A percentile compares a stretch with the other conserved stretches of the same genome.
Conservation (phyloP, 2,329 filamentous ascomycete species). For the Clarireedia hainanense region DNA sequence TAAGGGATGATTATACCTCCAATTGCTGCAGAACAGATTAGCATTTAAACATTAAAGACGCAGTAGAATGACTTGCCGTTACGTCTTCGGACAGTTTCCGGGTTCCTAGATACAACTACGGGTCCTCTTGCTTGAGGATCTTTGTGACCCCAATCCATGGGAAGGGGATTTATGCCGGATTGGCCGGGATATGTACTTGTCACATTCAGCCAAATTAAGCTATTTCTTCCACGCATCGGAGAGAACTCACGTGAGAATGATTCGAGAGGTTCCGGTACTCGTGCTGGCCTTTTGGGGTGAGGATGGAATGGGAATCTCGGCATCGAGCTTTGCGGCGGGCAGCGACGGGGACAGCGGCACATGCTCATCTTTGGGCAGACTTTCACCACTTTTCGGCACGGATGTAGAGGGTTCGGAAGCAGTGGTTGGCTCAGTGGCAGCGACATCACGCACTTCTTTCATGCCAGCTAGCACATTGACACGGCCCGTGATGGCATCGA, state of each 20-base stretch:
- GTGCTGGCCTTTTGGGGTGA: slow-evolving; percentile 31
- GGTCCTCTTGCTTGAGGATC: slow-evolving; percentile 73
- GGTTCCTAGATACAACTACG: slow-evolving; percentile 73
- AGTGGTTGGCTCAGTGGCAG: slow-evolving; percentile 19
- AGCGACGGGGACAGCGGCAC: slow-evolving; percentile 28
- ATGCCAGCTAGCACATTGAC: slow-evolving; percentile 53
- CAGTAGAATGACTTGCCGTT: slow-evolving; percentile 52
- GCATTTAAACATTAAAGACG: slow-evolving; percentile 10
- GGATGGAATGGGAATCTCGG: slow-evolving; percentile 10
- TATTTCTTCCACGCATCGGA: not conserved
- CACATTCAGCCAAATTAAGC: not conserved
- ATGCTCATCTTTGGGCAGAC: slow-evolving; percentile 16
- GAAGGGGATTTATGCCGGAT: slow-evolving; percentile 85
- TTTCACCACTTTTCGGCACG: slow-evolving; percentile 10
- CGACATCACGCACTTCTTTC: slow-evolving; percentile 46
- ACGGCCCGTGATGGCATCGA: slow-evolving; percentile 53
- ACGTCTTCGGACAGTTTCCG: slow-evolving; percentile 68
- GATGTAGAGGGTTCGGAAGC: slow-evolving; percentile 12
- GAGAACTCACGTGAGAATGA: slow-evolving; percentile 49
- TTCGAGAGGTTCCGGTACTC: slow-evolving; percentile 43
- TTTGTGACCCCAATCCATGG: slow-evolving; percentile 77
- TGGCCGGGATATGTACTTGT: slow-evolving; percentile 80
- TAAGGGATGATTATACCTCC: slow-evolving; percentile 40
- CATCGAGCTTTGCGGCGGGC: slow-evolving; percentile 22
- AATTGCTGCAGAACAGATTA: slow-evolving; percentile 38